Base-by-base conservation (phyloP, 1,139 yeast species). In the Yamadazyma diddensiae region DNA sequence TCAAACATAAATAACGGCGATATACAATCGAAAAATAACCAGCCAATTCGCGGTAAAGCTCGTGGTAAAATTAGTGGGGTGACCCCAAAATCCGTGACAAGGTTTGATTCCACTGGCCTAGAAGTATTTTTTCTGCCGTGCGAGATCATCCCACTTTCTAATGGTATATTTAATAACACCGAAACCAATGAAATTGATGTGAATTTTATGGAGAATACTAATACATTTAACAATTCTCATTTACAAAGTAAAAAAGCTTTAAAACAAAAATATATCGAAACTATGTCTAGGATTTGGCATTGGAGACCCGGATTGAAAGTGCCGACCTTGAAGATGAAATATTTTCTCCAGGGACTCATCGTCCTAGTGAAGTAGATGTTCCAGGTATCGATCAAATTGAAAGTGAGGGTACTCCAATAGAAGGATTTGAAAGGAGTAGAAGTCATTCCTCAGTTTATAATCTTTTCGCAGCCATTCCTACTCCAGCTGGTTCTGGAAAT, bases 331-430 rank as follows among this genome's bases (percentile, higher is more conserved):
- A 57, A 29, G 43, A 53, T 26, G 33, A 42, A 15, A 42, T 57
- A 4, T 58, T 58, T 34, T 55, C 61, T 1, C 64, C 64, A 0
- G 39, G 46, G 21, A 45, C 57, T 6, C 62, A 58, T 39, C 30
- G 58, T 20, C 59, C 47, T 0, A 30, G 49, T 5, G 35, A 40
- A 3, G 12, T 39, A 6, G 61, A 58, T 37, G 47, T 57, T 3
- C 55, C 58, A 2, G 49, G 52, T 3, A 56, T 58, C 13, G 39
- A 44, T 15, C 40, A 43, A 20, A 31, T 47, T 5, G 50, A 41
- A 16, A 33, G 34, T 16, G 39, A 34, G 8, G 8, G 8, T 9
- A 9, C n/a, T 10, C 11, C 8, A 6, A 24, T 13, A 22, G 15
- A 22, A 6, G 25, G n/a, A 22, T 12, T 8, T 10, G 16, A 9